Percentiles rank a stretch among this genome's conserved stretches.
phyloP scores from a whole-genome alignment of 2,329 filamentous ascomycete genomes.

The Sporothrix dimorphospora region DNA sequence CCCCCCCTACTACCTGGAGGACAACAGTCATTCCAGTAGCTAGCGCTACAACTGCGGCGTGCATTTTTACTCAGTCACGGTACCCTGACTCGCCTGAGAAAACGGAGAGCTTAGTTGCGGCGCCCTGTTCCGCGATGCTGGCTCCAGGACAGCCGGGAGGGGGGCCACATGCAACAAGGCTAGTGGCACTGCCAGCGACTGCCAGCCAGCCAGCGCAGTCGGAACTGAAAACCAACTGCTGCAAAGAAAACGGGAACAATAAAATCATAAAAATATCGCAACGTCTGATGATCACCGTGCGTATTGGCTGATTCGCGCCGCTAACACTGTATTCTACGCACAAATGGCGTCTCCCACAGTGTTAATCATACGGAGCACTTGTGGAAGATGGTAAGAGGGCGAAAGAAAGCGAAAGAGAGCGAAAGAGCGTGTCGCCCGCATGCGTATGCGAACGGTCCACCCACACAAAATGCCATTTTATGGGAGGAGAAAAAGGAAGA shows the following conservation, averaged over 20 bases:
- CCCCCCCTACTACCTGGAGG: background rate
- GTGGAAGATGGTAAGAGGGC: background rate
- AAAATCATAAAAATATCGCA: background rate
- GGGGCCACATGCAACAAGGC: background rate
- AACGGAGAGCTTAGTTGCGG: background rate
- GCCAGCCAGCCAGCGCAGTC: background rate
- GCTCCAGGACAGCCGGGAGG: background rate
- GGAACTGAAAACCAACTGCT: background rate
- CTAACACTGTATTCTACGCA: constrained; percentile 2
- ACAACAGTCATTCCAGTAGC: background rate
- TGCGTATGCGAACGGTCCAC: background rate
- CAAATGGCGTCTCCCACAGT: background rate
- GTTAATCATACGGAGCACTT: background rate
- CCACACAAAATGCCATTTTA: background rate
- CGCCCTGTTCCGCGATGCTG: background rate
- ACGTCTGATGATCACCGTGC: background rate
- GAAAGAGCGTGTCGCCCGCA: background rate
- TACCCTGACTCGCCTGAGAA: too few species aligned
- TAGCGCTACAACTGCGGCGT: constrained; percentile 5
- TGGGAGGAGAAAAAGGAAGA: background rate
- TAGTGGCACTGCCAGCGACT: constrained; percentile 7
- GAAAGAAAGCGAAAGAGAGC: background rate
- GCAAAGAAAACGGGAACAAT: background rate
- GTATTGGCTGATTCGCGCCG: background rate
- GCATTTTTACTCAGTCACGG: too few species aligned